Percentiles rank a stretch among this genome's conserved stretches.
Evolutionary conservation across 805 yeast species (phyloP).

Genomic region (Wickerhamiella musiphila): DNA sequence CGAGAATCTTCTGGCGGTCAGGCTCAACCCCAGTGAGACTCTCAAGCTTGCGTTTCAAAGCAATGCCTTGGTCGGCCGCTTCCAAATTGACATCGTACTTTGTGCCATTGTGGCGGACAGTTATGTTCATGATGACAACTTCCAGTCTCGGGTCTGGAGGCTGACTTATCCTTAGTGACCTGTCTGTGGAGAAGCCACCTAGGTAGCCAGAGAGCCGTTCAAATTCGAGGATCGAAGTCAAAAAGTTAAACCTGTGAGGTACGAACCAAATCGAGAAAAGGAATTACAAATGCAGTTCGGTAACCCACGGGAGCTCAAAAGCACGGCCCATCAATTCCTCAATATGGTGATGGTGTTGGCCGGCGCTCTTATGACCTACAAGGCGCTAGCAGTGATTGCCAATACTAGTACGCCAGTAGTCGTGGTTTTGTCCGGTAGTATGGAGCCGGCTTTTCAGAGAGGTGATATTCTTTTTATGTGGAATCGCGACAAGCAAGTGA

Average conservation of each 20-base stretch:
- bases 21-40: conserved; percentile 69
- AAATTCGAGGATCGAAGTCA: no score
- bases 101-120: conserved; percentile 52
- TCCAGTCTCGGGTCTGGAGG: no score
- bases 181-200: no score
- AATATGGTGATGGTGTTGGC: conserved; percentile 65
- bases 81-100: conserved; percentile 35
- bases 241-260: no score
- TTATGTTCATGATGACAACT: conserved; percentile 3
- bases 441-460: conserved; percentile 99
- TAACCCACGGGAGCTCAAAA: conserved; percentile 13
- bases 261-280: no score
- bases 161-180: no score
- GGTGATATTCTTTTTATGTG: conserved; percentile 86
- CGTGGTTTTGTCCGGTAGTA: conserved; percentile 92
- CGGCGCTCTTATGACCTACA: conserved; percentile 87
- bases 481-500: conserved; percentile 53
- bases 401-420: conserved; percentile 87
- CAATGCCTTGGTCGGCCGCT: conserved; percentile 20
- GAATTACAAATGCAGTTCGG: conserved; percentile 1
- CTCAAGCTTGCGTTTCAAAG: conserved; percentile 51
- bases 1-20: conserved; percentile 74
- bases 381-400: conserved; percentile 54
- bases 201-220: no score
- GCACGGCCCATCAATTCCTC: conserved; percentile 34